Percentiles rank a stretch among this genome's conserved stretches.
Conservation (phyloP, 2,329 filamentous ascomycete genomes). For the Torrubiellomyces zombiae region DNA sequence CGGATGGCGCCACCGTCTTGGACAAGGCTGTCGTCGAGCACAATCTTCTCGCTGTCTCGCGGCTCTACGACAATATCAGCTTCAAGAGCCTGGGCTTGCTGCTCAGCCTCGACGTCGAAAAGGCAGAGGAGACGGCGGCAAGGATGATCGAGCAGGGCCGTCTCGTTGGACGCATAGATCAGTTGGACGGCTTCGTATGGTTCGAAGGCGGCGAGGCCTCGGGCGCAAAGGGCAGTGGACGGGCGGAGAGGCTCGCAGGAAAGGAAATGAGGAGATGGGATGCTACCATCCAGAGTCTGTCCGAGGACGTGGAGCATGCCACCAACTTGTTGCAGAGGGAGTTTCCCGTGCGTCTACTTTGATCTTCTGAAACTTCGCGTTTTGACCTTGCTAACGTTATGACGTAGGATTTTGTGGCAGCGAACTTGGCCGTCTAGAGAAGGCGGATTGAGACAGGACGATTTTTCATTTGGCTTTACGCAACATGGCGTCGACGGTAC, state of each 20-base stretch:
- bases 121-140: conserved; percentile 81
- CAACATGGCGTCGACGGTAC: no score
- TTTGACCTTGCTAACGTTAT: conserved; percentile 1
- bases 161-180: conserved; percentile 77
- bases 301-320: conserved; percentile 80
- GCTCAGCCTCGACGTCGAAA: conserved; percentile 61
- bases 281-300: conserved; percentile 65
- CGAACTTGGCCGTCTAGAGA: conserved; percentile 27
- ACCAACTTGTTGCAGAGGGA: conserved; percentile 65
- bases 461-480: conserved; percentile 1
- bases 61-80: conserved; percentile 61
- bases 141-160: conserved; percentile 93
- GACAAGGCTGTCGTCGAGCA: conserved; percentile 91
- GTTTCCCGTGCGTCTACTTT: conserved; percentile 42
- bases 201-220: conserved; percentile 64
- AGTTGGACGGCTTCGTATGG: conserved; percentile 75
- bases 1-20: conserved; percentile 83
- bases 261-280: conserved; percentile 77
- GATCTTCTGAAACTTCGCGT: not conserved
- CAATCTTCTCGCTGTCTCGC: conserved; percentile 75
- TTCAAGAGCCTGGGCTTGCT: conserved; percentile 61
- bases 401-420: conserved; percentile 36
- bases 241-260: conserved; percentile 44
- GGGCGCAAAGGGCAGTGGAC: conserved; percentile 50
- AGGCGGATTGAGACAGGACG: conserved; percentile 1